Evolutionary conservation across 257 asterid species (phyloP), one percentile per base, ranked within the genome.

Genomic region (Nicotiana attenuata): DNA sequence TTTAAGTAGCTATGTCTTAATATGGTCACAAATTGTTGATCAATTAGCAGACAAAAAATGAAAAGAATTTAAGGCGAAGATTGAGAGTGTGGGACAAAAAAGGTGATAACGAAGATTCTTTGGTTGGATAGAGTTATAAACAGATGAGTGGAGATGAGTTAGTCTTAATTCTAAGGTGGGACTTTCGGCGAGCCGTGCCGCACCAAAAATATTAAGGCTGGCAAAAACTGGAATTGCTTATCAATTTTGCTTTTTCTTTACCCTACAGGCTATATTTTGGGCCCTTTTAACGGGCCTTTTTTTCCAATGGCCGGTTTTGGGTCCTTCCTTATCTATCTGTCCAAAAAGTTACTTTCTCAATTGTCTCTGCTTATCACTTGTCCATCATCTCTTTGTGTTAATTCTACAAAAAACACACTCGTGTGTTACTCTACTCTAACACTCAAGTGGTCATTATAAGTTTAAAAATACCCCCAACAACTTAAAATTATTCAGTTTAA

Each of bases 161-260:
- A 79, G 14, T 78, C 24, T 22, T 47, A 56, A 38, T 10, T 7
- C 10, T 50, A 16, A 26, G 63, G 45, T 11, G 63, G 81, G 66
- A 76, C 88, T 86, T 81, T 85, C 83, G 85, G 88, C 63, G 68
- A 80, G 90, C 88, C 90, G 89, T 80, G 82, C 85, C 85, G 75
- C 82, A 81, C 84, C 90, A 86, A 90, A 87, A 22, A 68, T 13
- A 80, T 15, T 45, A 76, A 22, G 63, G 85, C 82, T 64, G 85
- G 56, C 83, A 65, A 73, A 55, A 53, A 77, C 45, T 31, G 33
- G 31, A 80, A 45, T 71, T 0, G 7, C 35, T 69, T 69, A 69
- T 50, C 78, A 69, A 41, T 68, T 10, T 50, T 68, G 31, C 7
- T 19, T 3, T 11, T 67, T 50, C 26, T 20, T 1, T 10, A 14